Evolutionary conservation across 345 rosid genomes (phyloP).

Genomic region (Tarenaya hassleriana): DNA sequence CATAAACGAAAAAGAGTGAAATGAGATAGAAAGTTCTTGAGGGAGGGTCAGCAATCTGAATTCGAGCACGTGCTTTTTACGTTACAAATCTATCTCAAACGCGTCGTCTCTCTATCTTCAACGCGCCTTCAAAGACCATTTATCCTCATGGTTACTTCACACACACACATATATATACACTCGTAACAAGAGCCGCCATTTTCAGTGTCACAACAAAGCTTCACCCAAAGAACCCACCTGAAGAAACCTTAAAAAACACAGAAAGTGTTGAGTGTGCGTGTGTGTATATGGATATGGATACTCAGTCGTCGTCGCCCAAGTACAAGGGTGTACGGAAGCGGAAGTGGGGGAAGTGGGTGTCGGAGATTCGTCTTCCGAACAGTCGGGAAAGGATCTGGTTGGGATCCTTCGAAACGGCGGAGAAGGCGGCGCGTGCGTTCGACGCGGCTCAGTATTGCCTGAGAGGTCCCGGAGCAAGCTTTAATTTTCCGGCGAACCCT

Average conservation of each 20-base stretch:
- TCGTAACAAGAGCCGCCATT: slow-evolving; percentile 1
- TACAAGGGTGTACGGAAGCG: slow-evolving; percentile 85
- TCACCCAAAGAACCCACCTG: no score
- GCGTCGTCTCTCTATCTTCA: no score
- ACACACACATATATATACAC: no score
- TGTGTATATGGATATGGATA: slow-evolving; percentile 18
- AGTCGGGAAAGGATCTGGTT: slow-evolving; percentile 90
- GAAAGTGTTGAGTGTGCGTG: not conserved
- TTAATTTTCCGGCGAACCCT: slow-evolving; percentile 61
- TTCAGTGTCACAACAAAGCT: not conserved
- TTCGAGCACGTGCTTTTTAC: no score
- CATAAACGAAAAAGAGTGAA: no score
- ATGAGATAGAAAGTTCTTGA: no score
- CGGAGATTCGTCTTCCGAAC: slow-evolving; percentile 85
- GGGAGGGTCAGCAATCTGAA: no score
- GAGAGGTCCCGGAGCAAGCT: slow-evolving; percentile 53
- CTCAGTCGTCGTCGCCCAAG: slow-evolving; percentile 29
- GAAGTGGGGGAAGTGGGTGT: slow-evolving; percentile 96
- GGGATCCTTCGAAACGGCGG: slow-evolving; percentile 65
- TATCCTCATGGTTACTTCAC: no score
- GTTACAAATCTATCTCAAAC: no score
- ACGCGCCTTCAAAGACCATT: no score
- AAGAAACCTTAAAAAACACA: no score
- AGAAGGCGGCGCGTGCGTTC: slow-evolving; percentile 91
- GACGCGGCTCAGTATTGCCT: slow-evolving; percentile 76